Evolutionary conservation across 2,329 filamentous ascomycete species (phyloP).

Genomic region (Diplodia mutila): DNA sequence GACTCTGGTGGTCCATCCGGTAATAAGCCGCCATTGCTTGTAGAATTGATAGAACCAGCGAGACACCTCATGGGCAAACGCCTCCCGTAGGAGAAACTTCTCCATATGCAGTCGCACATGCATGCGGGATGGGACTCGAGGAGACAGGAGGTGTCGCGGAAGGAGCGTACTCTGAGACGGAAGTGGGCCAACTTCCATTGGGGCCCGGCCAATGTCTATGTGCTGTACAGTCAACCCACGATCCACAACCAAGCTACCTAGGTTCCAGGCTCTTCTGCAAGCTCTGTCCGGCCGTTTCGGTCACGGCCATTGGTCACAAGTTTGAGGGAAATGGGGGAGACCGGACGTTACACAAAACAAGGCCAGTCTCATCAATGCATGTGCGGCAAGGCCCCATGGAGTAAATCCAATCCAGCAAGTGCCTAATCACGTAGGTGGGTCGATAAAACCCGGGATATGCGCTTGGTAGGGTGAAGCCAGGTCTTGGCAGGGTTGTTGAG

Average conservation of each 20-base stretch:
- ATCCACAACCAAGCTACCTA: not conserved
- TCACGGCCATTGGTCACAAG: not conserved
- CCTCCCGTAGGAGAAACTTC: not conserved
- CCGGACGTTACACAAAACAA: not conserved
- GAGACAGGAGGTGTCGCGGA: not conserved
- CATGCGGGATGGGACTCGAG: not conserved
- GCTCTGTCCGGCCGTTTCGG: not conserved
- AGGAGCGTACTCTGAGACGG: not conserved
- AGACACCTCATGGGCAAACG: not conserved
- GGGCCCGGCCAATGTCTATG: not conserved
- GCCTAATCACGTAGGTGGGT: not conserved
- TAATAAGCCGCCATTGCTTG: not conserved
- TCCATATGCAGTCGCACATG: not conserved
- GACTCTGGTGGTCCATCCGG: not conserved
- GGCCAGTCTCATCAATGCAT: not conserved
- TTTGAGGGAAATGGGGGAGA: not conserved
- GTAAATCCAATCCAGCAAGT: not conserved
- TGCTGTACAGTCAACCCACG: not conserved
- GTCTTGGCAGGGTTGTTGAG: not conserved
- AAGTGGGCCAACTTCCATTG: not conserved
- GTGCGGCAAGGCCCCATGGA: not conserved
- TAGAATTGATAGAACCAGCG: not conserved
- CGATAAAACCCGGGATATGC: not conserved
- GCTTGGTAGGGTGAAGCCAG: not conserved
- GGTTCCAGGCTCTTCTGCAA: not conserved